Conservation (phyloP, 768 basidiomycete genomes). For the Punctularia strigosozonata region DNA sequence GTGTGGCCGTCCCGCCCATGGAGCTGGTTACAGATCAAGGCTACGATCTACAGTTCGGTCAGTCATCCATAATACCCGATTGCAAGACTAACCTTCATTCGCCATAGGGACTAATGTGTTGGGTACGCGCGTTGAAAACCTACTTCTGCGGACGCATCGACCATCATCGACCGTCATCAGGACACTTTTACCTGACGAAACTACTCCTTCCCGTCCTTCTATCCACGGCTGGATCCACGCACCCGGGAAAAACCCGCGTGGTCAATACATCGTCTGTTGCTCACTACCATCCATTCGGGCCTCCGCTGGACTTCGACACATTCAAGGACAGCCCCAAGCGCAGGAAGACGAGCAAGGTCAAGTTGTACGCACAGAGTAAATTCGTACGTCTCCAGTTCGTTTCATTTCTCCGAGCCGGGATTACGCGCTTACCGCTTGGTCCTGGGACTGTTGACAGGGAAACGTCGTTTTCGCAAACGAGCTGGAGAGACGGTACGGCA, state of each 20-base stretch:
- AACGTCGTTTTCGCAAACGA: slow-evolving; percentile 26
- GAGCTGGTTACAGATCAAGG: slow-evolving; percentile 12
- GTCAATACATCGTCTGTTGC: slow-evolving; percentile 27
- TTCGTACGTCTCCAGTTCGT: neutral
- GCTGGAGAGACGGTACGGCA: slow-evolving; percentile 26
- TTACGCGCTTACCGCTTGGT: neutral
- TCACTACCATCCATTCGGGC: slow-evolving; percentile 15
- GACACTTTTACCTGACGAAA: slow-evolving; percentile 34
- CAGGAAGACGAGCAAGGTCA: slow-evolving; percentile 6
- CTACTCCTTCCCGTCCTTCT: slow-evolving; percentile 30
- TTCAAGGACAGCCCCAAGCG: slow-evolving; percentile 27
- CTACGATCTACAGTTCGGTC: slow-evolving; percentile 13
- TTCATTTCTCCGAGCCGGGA: neutral
- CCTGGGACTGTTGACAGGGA: slow-evolving; percentile 22
- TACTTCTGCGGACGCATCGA: neutral
- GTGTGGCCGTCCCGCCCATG: slow-evolving; percentile 12
- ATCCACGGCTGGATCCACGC: slow-evolving; percentile 20
- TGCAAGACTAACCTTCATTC: too few relatives aligned
- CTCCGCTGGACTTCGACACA: slow-evolving; percentile 24
- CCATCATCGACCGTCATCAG: slow-evolving; percentile 6
- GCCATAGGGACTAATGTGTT: slow-evolving; percentile 8
- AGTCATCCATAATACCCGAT: too few relatives aligned
- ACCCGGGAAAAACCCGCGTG: slow-evolving; percentile 26
- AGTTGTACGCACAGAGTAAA: slow-evolving; percentile 8
- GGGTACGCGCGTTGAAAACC: neutral